Evolutionary conservation across 2,329 filamentous ascomycete species (phyloP), one percentile per base, ranked within the genome.

Genomic region (Aspergillus sergii): DNA sequence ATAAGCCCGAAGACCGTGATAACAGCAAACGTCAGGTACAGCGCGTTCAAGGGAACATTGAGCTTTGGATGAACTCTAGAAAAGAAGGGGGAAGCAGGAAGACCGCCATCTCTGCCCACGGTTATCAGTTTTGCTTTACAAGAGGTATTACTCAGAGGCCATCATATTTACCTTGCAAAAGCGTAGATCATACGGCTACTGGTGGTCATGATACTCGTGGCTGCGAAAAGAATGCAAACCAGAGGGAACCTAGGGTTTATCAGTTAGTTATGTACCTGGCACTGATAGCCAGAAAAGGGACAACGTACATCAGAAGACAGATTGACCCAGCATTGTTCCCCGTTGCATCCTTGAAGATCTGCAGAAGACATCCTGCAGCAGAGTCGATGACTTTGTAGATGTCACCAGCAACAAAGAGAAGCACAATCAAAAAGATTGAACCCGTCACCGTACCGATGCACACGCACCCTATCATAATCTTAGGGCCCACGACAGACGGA

Each of bases 1-100:
- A 92, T 88, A 62, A 86, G 83, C 0, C 90, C 90, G 61, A 92
- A 90, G 14, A 91, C 80, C 61, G 91, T 82, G 1, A 91, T 87
- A 53, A 89, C 82, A 4, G 77, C 78, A 0, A 85, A 82, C 2
- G 87, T 88, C 57, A 91, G 81, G 14, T 87, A 80, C 1, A 92
- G 78, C 0, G 89, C 84, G 69, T 92, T 91, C 16, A 93, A 76
- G 0, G 90, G 90, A 1, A 91, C 84, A 0, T 85, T 84, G 0
- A 91, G 82, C 16, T 74, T 81, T 0, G 83, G 80, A 70, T 92
- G 87, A 1, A 92, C 85, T 51, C 80, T 83, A 58, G 87, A 84
- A 65, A 91, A 89, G 67, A 88, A 76, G 1, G 74, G 78, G 4
- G 87, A 88, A 43, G 83, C 83, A 0, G 89, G 89, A 8, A 92